Conservation (phyloP, 257 asterid genomes). For the Rauvolfia tetraphylla region DNA sequence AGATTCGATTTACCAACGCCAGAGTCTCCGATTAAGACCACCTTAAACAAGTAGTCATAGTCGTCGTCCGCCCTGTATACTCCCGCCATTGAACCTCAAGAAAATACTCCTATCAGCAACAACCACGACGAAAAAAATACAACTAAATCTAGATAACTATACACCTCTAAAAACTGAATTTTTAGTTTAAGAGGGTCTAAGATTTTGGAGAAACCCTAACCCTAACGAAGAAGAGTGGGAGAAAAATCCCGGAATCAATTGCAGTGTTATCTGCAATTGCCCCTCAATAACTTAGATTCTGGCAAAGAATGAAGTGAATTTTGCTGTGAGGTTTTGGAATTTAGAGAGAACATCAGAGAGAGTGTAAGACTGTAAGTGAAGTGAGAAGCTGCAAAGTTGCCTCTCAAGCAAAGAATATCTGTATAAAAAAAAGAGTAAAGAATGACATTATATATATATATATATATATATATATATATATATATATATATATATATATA, state of each 20-base stretch:
- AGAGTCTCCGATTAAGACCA: constrained; percentile 63
- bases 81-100: constrained; percentile 36
- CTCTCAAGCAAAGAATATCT: too few relatives aligned
- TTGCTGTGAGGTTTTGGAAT: not conserved
- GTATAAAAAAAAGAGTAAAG: too few relatives aligned
- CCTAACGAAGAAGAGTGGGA: not conserved
- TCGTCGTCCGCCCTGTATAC: constrained; percentile 65
- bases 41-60: constrained; percentile 60
- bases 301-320: not conserved
- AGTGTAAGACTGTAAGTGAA: too few relatives aligned
- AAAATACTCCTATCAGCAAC: not conserved
- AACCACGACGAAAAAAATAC: not conserved
- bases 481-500: too few relatives aligned
- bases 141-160: not conserved
- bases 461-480: too few relatives aligned
- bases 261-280: not conserved
- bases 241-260: not conserved
- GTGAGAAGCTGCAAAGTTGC: not conserved
- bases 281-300: not conserved
- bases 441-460: too few relatives aligned
- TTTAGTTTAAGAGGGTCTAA: not conserved
- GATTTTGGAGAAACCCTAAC: constrained; percentile 4
- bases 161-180: not conserved
- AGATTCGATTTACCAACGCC: constrained; percentile 65
- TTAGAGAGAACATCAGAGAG: not conserved